Base-by-base conservation (phyloP, 129 eudicot genomes). In the Escallonia herrerae region DNA sequence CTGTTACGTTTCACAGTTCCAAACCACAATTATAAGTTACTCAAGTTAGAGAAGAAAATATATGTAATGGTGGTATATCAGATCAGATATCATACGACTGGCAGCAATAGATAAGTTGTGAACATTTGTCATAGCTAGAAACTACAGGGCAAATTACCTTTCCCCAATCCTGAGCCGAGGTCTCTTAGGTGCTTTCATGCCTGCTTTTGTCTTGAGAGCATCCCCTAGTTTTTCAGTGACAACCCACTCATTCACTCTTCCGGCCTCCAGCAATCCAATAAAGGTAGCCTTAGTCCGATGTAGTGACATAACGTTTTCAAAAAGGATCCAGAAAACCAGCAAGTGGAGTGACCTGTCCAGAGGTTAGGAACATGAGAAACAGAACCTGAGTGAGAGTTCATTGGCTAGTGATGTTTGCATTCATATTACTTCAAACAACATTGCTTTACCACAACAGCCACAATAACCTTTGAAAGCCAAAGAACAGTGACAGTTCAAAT, bases 201-300 rank as follows among this genome's bases (percentile, higher is more conserved):
- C 71, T 37, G 74, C 15, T 71, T 86, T 86, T 5, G 69, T 10
- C 78, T 76, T 85, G 64, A 60, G 63, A 15, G 83, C 95, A 54
- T 76, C 81, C 5, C 90, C 95, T 2, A 78, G 82, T 65, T 87
- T 87, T 62, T 83, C 90, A 0, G 90, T 87, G 50, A 87, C 90
- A 15, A 87, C 74, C 95, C 95, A 87, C 69, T 83, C 90, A 13
- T 82, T 86, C 56, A 72, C 86, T 67, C 90, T 64, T 58, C 79
- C 82, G 0, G 85, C 77, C 65, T 83, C 95, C 33, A 87, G 37
- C 55, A 87, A 71, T 3, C 95, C 95, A 39, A 87, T 81, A 71
- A 87, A 70, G 41, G 90, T 87, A 0, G 90, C 95, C 67, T 78
- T 87, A 2, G 90, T 84, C 38, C 90, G 78, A 47, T 87, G 95